Evolutionary conservation across 2,329 filamentous ascomycete genomes (phyloP).

Genomic region (Fusarium buharicum): DNA sequence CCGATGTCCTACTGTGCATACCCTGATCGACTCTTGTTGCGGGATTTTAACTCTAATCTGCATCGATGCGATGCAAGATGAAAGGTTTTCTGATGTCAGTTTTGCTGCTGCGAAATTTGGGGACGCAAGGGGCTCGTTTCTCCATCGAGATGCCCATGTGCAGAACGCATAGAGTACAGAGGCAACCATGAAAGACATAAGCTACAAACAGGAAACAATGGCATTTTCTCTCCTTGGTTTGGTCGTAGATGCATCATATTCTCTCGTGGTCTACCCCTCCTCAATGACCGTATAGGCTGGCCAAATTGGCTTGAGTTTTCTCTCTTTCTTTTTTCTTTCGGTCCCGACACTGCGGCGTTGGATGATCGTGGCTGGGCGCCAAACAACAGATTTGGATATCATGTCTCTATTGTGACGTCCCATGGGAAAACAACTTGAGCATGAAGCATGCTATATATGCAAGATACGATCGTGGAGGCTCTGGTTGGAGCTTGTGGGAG

Average conservation of each 20-base stretch:
- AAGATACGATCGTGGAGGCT: slow-evolving; percentile 38
- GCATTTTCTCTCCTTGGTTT: slow-evolving; percentile 3
- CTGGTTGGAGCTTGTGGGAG: slow-evolving; percentile 43
- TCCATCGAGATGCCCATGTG: slow-evolving; percentile 13
- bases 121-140: slow-evolving; percentile 36
- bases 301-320: slow-evolving; percentile 4
- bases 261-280: slow-evolving; percentile 3
- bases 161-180: slow-evolving; percentile 8
- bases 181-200: slow-evolving; percentile 2
- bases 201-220: neutral
- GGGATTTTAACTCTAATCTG: slow-evolving; percentile 16
- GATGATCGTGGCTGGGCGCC: slow-evolving; percentile 14
- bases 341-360: slow-evolving; percentile 11
- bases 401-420: slow-evolving; percentile 16
- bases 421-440: slow-evolving; percentile 17
- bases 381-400: slow-evolving; percentile 19
- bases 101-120: slow-evolving; percentile 14
- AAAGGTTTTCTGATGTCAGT: slow-evolving; percentile 3
- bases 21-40: slow-evolving; percentile 7
- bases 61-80: slow-evolving; percentile 39
- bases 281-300: neutral
- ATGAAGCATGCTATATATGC: slow-evolving; percentile 22
- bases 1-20: slow-evolving; percentile 3
- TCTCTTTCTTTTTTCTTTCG: neutral
- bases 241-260: slow-evolving; percentile 16